Percentiles rank a stretch among this genome's conserved stretches.
phyloP scores from a whole-genome alignment of 108 stramenopile species.

The Cyclotella sp. region DNA sequence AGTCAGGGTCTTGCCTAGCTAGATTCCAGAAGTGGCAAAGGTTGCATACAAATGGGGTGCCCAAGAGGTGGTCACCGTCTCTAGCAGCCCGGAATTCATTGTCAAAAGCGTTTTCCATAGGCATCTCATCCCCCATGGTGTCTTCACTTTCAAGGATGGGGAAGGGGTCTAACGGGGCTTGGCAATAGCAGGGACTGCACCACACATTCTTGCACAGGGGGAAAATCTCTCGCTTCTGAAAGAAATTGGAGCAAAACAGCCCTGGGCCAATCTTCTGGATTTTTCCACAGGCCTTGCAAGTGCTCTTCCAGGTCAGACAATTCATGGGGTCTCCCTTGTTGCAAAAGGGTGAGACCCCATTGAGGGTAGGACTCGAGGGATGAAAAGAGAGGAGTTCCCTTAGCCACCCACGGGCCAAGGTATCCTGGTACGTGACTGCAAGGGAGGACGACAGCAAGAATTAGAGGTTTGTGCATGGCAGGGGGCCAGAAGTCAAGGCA shows the following conservation, averaged over 20 bases:
- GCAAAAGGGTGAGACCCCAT: no score
- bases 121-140: not conserved
- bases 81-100: not conserved
- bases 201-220: constrained; percentile 9
- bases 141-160: not conserved
- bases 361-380: no score
- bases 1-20: not conserved
- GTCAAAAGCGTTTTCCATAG: not conserved
- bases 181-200: not conserved
- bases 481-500: no score
- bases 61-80: not conserved
- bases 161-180: not conserved
- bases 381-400: no score
- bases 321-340: no score
- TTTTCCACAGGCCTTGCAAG: not conserved
- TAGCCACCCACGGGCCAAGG: no score
- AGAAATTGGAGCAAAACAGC: constrained; percentile 7
- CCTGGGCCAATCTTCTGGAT: not conserved
- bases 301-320: not conserved
- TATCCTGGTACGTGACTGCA: no score
- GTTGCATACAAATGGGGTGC: not conserved
- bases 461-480: no score
- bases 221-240: not conserved
- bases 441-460: no score
- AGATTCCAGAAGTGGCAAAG: no score